Conservation (phyloP, 1,284 basidiomycete species). For the Meira nashicola region DNA sequence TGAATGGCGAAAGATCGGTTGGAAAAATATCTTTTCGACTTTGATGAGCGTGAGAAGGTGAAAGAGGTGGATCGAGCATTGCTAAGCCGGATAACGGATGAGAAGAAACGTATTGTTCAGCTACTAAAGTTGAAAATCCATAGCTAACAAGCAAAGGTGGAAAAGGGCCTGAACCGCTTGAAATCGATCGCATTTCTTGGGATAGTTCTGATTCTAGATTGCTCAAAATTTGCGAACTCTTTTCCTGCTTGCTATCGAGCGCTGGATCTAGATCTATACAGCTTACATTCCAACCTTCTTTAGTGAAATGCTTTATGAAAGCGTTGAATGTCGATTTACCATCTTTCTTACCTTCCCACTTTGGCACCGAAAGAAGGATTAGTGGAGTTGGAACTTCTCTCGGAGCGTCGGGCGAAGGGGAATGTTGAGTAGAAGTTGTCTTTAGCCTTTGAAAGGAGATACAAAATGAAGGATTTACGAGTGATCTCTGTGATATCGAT, state of each 20-base stretch:
- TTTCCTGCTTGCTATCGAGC: not conserved
- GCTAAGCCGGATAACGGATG: conserved; percentile 39
- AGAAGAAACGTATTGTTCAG: conserved; percentile 45
- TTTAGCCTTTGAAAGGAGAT: too few species aligned
- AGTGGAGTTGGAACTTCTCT: conserved; percentile 46
- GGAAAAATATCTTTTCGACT: conserved; percentile 21
- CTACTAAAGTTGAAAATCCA: conserved; percentile 27
- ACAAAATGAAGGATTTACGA: too few species aligned
- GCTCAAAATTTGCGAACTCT: not conserved
- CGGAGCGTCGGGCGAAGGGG: conserved; percentile 6
- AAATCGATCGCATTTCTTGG: not conserved
- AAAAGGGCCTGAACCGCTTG: conserved; percentile 21
- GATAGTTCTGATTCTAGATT: not conserved
- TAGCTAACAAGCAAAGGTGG: conserved; percentile 38
- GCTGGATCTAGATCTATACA: conserved; percentile 40
- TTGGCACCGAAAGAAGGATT: conserved; percentile 29
- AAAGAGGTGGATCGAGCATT: conserved; percentile 41
- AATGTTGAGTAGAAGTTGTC: conserved; percentile 17
- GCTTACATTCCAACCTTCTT: conserved; percentile 27
- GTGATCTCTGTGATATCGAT: too few species aligned
- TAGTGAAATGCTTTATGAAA: conserved; percentile 21
- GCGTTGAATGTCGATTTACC: conserved; percentile 3
- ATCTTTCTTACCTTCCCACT: not conserved
- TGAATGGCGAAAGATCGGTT: conserved; percentile 27
- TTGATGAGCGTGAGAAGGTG: conserved; percentile 19